A percentile compares a stretch with the other conserved stretches of the same genome.
These are phyloP conservation scores for Entomortierella chlamydospora DNA, from an alignment of 192 early-diverging fungal genomes.

Conservation along the genomic window DNA sequence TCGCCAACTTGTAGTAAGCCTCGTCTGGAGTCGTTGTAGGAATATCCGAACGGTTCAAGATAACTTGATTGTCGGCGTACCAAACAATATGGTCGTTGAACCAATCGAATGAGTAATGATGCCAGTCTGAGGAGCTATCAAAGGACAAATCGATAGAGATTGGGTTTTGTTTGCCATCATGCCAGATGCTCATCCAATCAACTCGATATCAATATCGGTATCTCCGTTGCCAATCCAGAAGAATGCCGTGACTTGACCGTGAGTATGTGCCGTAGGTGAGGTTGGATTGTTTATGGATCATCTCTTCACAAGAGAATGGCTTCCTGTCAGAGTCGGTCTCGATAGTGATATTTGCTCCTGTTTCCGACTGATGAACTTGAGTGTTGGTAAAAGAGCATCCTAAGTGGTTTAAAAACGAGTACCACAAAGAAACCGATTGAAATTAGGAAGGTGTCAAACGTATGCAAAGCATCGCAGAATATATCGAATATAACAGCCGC, in stretches of 20 bases:
- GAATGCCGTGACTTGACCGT: constrained; percentile 48
- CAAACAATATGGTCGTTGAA: constrained; percentile 22
- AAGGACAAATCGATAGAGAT: constrained; percentile 25
- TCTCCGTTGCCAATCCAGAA: constrained; percentile 40
- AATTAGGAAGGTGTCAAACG: no score
- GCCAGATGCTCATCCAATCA: constrained; percentile 53
- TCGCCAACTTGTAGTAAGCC: constrained; percentile 37
- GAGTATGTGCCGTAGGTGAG: constrained; percentile 33
- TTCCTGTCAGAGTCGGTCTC: constrained; percentile 30
- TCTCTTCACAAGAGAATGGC: constrained; percentile 41
- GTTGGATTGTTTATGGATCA: constrained; percentile 13
- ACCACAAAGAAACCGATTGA: no score
- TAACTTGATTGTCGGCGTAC: constrained; percentile 25
- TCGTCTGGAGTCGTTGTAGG: constrained; percentile 11
- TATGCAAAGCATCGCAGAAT: no score
- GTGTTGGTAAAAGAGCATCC: constrained; percentile 42
- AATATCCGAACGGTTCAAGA: constrained; percentile 45
- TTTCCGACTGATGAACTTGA: constrained; percentile 19
- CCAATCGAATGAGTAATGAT: constrained; percentile 41
- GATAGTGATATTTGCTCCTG: constrained; percentile 30
- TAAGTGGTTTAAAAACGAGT: background rate
- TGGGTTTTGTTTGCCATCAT: constrained; percentile 30
- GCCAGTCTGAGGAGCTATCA: constrained; percentile 36
- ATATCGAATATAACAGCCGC: no score
- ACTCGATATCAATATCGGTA: constrained; percentile 45